Percentiles rank a stretch among this genome's conserved stretches.
phyloP scores from a whole-genome alignment of 2,329 filamentous ascomycete species.

The Orbilia ellipsospora region DNA sequence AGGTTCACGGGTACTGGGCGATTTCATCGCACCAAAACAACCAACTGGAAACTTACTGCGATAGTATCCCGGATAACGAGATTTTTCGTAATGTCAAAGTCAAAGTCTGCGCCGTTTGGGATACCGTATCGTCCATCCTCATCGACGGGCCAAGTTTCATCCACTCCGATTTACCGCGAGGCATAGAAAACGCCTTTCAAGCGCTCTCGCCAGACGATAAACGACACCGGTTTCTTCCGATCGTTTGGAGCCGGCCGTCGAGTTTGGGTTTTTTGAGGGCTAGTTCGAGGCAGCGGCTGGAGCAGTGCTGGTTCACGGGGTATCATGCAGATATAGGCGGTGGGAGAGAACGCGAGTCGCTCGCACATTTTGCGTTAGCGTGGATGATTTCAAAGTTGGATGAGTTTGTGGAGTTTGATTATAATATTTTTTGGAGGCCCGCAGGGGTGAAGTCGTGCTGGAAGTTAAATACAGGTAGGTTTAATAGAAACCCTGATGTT shows the following conservation, averaged over 20 bases:
- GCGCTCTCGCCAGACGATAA: slow-evolving; percentile 1
- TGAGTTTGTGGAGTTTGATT: slow-evolving; percentile 3
- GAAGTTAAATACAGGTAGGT: neutral
- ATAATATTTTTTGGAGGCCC: neutral
- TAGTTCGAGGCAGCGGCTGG: neutral
- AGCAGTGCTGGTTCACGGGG: slow-evolving; percentile 14
- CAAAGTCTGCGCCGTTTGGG: slow-evolving; percentile 12
- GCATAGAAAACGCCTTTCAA: slow-evolving; percentile 7
- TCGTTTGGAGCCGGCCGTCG: slow-evolving; percentile 1
- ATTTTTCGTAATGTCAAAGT: neutral
- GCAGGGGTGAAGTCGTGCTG: neutral
- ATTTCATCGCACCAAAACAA: neutral
- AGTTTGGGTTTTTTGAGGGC: neutral
- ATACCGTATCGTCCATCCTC: neutral
- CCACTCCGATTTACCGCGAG: neutral
- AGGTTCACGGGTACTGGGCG: neutral
- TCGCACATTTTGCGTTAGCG: slow-evolving; percentile 1
- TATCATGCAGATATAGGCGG: slow-evolving; percentile 10
- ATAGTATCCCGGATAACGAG: neutral
- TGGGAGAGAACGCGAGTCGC: neutral
- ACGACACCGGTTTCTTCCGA: slow-evolving; percentile 1
- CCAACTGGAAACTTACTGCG: neutral
- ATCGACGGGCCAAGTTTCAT: neutral
- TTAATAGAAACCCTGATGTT: neutral
- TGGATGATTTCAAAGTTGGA: slow-evolving; percentile 9